These are phyloP conservation scores for Botrytis squamosa DNA, from an alignment of 2,329 filamentous ascomycete genomes.

Conservation along the genomic window DNA sequence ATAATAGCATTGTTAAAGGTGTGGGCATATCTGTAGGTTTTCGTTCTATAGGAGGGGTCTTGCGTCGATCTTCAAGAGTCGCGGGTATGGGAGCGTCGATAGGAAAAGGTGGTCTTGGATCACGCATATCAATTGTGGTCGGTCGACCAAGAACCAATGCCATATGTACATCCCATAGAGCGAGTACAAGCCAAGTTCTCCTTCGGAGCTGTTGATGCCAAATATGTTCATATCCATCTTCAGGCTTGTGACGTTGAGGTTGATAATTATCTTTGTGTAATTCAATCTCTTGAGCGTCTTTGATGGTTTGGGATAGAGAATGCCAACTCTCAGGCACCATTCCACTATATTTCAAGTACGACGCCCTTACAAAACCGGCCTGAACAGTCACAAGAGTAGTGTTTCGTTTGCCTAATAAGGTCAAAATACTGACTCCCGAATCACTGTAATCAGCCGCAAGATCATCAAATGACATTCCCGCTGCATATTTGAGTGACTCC, in stretches of 20 bases:
- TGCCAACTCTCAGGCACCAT: slow-evolving; percentile 54
- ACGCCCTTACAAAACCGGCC: slow-evolving; percentile 55
- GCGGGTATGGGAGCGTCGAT: slow-evolving; percentile 52
- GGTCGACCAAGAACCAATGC: slow-evolving; percentile 40
- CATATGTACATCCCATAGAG: slow-evolving; percentile 44
- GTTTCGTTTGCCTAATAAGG: slow-evolving; percentile 55
- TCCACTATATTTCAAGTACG: slow-evolving; percentile 58
- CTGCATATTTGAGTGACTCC: slow-evolving; percentile 57
- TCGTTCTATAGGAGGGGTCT: slow-evolving; percentile 49
- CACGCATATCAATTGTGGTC: slow-evolving; percentile 52
- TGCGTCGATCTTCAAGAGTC: slow-evolving; percentile 43
- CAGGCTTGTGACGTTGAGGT: slow-evolving; percentile 43
- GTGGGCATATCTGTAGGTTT: slow-evolving; percentile 52
- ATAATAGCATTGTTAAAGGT: slow-evolving; percentile 53
- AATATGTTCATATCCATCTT: slow-evolving; percentile 53
- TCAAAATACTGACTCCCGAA: slow-evolving; percentile 52
- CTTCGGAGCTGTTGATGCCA: slow-evolving; percentile 58
- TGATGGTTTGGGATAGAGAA: slow-evolving; percentile 52
- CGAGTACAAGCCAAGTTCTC: slow-evolving; percentile 56
- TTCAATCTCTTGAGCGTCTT: slow-evolving; percentile 62
- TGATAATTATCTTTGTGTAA: slow-evolving; percentile 54
- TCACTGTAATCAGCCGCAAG: slow-evolving; percentile 61
- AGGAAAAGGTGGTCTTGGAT: slow-evolving; percentile 49
- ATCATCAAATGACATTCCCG: slow-evolving; percentile 59
- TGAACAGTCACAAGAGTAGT: slow-evolving; percentile 57